These are phyloP conservation scores for Penicillium macrosclerotiorum DNA, from an alignment of 495 filamentous ascomycete genomes.

Conservation along the genomic window DNA sequence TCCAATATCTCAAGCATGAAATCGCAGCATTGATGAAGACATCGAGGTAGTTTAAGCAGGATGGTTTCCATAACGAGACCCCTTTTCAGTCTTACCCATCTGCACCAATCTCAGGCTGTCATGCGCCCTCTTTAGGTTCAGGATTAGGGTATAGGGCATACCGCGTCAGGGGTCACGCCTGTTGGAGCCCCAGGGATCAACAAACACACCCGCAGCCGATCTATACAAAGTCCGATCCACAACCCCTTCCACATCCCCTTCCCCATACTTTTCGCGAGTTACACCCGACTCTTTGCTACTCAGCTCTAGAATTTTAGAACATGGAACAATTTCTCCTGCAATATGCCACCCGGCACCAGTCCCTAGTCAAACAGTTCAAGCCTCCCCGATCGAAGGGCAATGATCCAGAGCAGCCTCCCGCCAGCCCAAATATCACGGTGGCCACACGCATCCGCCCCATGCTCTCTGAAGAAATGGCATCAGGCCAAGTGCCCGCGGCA, in stretches of 20 bases:
- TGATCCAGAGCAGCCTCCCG: neutral
- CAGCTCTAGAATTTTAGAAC: neutral
- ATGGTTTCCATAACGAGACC: neutral
- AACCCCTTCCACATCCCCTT: neutral
- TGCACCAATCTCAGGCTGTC: neutral
- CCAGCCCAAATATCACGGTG: slow-evolving; percentile 2
- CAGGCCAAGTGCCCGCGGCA: slow-evolving; percentile 5
- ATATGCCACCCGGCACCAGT: neutral
- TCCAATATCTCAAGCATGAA: no score
- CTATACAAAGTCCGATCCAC: neutral
- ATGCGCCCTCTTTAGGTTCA: neutral
- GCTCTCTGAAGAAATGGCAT: slow-evolving; percentile 7
- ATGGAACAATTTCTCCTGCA: slow-evolving; percentile 1
- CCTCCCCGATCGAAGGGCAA: neutral
- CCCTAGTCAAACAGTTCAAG: neutral
- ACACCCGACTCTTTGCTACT: neutral
- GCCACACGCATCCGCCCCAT: slow-evolving; percentile 12
- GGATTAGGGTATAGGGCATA: neutral
- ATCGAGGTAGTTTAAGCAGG: no score
- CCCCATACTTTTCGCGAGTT: neutral
- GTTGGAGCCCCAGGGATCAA: neutral
- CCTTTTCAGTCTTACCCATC: no score
- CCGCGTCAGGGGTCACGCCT: no score
- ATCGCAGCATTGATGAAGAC: no score
- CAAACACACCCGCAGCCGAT: neutral